Conservation (phyloP, 1,139 yeast species). For the Zygosaccharomyces pseudobailii region DNA sequence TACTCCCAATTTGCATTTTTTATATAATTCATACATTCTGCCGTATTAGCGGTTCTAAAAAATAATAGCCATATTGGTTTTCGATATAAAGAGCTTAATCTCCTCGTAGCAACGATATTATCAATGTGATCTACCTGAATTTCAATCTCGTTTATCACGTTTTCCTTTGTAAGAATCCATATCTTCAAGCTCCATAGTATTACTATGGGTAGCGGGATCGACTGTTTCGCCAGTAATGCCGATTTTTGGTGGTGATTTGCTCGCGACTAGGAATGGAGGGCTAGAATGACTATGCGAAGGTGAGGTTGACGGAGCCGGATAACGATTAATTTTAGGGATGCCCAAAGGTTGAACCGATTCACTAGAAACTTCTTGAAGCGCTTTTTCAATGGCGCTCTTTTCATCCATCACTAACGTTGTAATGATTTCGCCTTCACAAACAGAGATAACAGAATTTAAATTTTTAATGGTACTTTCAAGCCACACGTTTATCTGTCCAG, state of each 20-base stretch:
- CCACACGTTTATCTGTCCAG: conserved; percentile 8
- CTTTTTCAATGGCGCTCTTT: conserved; percentile 19
- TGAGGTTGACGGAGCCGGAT: conserved; percentile 2
- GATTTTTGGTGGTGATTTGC: conserved; percentile 32
- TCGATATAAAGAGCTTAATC: too few relatives aligned
- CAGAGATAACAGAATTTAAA: conserved; percentile 9
- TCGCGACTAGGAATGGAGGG: conserved; percentile 18
- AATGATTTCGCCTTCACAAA: conserved; percentile 11
- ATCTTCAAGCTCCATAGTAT: conserved; percentile 5
- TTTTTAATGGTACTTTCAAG: conserved; percentile 14
- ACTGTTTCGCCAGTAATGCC: conserved; percentile 22
- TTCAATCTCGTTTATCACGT: neutral
- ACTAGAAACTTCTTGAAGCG: conserved; percentile 16
- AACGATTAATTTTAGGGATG: neutral
- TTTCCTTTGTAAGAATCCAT: conserved; percentile 1
- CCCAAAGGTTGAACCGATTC: conserved; percentile 1
- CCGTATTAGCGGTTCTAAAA: neutral
- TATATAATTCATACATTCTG: neutral
- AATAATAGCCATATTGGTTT: neutral
- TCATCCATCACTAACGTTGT: conserved; percentile 20
- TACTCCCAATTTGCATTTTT: neutral
- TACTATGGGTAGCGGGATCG: conserved; percentile 3
- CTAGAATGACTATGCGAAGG: conserved; percentile 10
- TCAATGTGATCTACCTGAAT: too few relatives aligned
- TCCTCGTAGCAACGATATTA: too few relatives aligned